phyloP scores from a whole-genome alignment of 768 basidiomycete genomes.

The Rhodotorula paludigena region DNA sequence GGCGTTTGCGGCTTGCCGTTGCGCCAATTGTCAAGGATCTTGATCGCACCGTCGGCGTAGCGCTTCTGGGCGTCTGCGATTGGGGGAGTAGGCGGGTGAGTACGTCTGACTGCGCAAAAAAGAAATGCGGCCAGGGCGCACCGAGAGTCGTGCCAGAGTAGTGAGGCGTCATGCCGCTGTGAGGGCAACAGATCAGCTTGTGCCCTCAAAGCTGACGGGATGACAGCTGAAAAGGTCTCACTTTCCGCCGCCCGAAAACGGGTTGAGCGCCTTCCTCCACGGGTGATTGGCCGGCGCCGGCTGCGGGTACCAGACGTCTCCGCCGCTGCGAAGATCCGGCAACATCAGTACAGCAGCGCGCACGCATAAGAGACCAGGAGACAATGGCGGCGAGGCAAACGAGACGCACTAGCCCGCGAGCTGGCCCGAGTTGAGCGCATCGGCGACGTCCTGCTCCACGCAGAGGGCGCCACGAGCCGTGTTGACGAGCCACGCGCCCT shows the following conservation, averaged over 20 bases:
- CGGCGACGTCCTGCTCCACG: conserved; percentile 72
- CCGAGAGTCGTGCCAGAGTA: conserved; percentile 61
- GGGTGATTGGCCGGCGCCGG: conserved; percentile 80
- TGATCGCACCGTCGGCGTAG: conserved; percentile 68
- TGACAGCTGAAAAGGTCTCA: no score
- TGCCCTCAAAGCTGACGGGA: no score
- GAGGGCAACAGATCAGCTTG: no score
- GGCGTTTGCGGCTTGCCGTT: conserved; percentile 63
- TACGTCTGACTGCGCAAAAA: neutral
- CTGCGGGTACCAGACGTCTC: conserved; percentile 80
- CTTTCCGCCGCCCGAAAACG: conserved; percentile 70
- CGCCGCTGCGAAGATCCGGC: no score
- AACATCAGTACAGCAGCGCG: no score
- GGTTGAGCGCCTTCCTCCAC: conserved; percentile 78
- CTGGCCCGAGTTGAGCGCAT: conserved; percentile 69
- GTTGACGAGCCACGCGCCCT: conserved; percentile 87
- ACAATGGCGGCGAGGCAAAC: neutral
- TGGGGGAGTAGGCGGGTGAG: neutral
- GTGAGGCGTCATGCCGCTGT: conserved; percentile 65
- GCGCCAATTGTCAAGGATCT: conserved; percentile 69
- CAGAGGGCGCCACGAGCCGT: conserved; percentile 82
- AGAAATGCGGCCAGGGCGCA: neutral
- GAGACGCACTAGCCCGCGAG: conserved; percentile 53
- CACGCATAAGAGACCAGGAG: no score
- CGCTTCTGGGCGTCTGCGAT: conserved; percentile 69